These are phyloP conservation scores for Tremella yokohamensis DNA, from an alignment of 768 basidiomycete genomes.

Conservation along the genomic window DNA sequence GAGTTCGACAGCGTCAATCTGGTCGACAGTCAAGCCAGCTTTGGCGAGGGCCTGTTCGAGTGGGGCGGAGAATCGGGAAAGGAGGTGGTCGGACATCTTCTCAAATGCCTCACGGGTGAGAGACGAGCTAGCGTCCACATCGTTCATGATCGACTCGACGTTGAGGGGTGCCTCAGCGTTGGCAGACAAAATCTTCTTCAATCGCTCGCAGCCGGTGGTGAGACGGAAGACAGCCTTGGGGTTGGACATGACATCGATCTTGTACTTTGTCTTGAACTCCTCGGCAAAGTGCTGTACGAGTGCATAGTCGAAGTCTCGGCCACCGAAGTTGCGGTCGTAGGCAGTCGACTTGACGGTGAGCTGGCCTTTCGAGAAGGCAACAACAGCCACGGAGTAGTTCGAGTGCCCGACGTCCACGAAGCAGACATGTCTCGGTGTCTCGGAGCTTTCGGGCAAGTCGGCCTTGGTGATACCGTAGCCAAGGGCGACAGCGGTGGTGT, in stretches of 20 bases:
- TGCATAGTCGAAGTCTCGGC: conserved; percentile 91
- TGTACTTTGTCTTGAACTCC: conserved; percentile 96
- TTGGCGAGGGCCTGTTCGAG: conserved; percentile 74
- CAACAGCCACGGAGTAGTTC: conserved; percentile 76
- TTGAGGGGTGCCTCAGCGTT: conserved; percentile 82
- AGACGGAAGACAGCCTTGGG: conserved; percentile 94
- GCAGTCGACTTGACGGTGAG: conserved; percentile 80
- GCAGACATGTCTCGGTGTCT: conserved; percentile 77
- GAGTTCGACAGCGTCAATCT: conserved; percentile 87
- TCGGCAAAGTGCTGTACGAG: conserved; percentile 81
- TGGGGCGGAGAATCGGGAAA: conserved; percentile 71
- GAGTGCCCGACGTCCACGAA: conserved; percentile 97
- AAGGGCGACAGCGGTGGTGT: conserved; percentile 90
- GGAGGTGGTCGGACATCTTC: conserved; percentile 66
- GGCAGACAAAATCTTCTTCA: conserved; percentile 95
- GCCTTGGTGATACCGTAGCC: conserved; percentile 99
- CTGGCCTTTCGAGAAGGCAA: conserved; percentile 91
- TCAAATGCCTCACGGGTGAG: conserved; percentile 81
- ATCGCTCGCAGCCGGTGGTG: conserved; percentile 77
- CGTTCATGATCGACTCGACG: conserved; percentile 95
- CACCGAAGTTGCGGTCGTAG: conserved; percentile 89
- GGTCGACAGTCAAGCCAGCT: conserved; percentile 73
- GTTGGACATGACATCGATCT: conserved; percentile 86
- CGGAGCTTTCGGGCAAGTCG: conserved; percentile 77
- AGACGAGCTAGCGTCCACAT: conserved; percentile 84